Evolutionary conservation across 208 protist species (phyloP), one percentile per base, ranked within the genome.

Genomic region (Trypanosoma brucei): DNA sequence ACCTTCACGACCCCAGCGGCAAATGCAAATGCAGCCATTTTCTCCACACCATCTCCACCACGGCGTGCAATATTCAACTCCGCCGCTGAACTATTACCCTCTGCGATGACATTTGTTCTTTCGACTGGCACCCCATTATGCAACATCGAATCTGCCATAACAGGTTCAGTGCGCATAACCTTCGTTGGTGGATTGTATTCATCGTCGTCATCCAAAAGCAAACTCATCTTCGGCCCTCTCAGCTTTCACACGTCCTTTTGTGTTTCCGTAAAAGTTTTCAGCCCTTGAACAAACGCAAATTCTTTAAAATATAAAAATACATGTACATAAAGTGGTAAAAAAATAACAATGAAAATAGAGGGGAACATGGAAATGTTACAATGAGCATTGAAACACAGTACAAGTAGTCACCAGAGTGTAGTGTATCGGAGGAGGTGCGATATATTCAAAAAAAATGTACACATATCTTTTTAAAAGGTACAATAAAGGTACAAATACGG

Each of bases 141-240:
- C 22, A 22, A 22, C 22, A 22, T 22, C 22, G 45, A 36, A 11
- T 14, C 14, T 56, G 62, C 3, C 1, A 35, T 2, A 34, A 22
- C 11, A 9, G 36, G 3, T 42, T 69, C 61, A 1, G 65, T n/a
- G 3, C 63, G 35, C 22, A 37, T 9, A 34, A 14, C 8, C 35
- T 70, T 70, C 3, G 56, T 6, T 14, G 52, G 44, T 44, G 31
- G 60, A 0, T 52, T 46, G 58, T 59, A 57, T 40, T 83, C 73
- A 2, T 90, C 85, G 33, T 92, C 83, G 49, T 92, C 86, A 2
- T 86, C 70, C 3, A 88, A 59, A n/a, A 92, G 70, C 8, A 78
- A 50, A 62, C 72, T 72, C 48, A 67, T 70, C 6, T 22, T 22
- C 22, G 22, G 22, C 22, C 42, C 42, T 6, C 8, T 11, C 42